Percentiles rank a stretch among this genome's conserved stretches.
Conservation (phyloP, 108 stramenopile genomes). For the Skeletonema marinoi region DNA sequence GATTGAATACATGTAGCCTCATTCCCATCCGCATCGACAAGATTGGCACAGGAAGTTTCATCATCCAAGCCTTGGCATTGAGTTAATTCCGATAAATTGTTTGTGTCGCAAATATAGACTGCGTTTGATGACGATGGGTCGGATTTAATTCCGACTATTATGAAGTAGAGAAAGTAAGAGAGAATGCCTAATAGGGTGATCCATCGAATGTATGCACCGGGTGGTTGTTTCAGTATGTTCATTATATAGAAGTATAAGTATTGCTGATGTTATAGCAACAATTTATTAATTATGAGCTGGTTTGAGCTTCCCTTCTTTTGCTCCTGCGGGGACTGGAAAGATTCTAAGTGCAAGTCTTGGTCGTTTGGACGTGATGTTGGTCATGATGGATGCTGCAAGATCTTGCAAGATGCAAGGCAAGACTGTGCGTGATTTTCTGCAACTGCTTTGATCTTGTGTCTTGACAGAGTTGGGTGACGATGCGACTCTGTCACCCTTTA, state of each 20-base stretch:
- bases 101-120: slow-evolving; percentile 36
- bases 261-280: too few species aligned
- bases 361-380: too few species aligned
- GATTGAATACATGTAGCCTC: slow-evolving; percentile 27
- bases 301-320: too few species aligned
- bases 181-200: neutral
- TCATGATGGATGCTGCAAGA: too few species aligned
- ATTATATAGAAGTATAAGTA: neutral
- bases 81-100: neutral
- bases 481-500: too few species aligned
- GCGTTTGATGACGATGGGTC: neutral
- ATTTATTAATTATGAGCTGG: too few species aligned
- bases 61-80: slow-evolving; percentile 31
- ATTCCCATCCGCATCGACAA: slow-evolving; percentile 10
- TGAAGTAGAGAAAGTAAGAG: neutral
- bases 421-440: too few species aligned
- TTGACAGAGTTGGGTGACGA: too few species aligned
- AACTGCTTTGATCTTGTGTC: too few species aligned
- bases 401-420: too few species aligned
- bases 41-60: slow-evolving; percentile 13
- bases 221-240: neutral
- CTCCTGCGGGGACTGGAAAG: too few species aligned
- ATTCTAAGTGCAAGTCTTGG: too few species aligned
- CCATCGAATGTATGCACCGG: slow-evolving; percentile 3
- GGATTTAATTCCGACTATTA: neutral